A percentile compares a stretch with the other conserved stretches of the same genome.
These are phyloP conservation scores for Rhododendron griersonianum DNA, from an alignment of 148 eudicot genomes.

Conservation along the genomic window DNA sequence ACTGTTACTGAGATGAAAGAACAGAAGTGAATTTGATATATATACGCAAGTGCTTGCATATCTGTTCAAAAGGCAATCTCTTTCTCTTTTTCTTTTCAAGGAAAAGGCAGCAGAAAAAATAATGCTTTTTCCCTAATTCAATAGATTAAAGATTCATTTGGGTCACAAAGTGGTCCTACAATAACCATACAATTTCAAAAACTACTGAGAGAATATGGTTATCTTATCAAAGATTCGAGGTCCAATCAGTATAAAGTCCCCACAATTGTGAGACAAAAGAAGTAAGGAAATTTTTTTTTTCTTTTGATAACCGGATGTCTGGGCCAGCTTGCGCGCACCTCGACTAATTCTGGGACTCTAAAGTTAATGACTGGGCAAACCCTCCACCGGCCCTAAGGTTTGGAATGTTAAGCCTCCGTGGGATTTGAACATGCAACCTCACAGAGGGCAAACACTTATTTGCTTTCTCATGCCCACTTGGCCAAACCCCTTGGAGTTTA, in stretches of 20 bases:
- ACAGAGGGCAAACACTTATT: background rate
- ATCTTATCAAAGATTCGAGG: background rate
- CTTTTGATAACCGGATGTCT: background rate
- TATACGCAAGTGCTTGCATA: background rate
- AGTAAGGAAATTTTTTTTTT: background rate
- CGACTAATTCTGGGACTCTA: background rate
- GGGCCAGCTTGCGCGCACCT: background rate
- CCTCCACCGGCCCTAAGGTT: background rate
- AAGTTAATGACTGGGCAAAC: background rate
- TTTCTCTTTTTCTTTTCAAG: background rate
- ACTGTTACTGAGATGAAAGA: conserved; percentile 3
- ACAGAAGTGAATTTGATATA: background rate
- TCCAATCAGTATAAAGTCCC: conserved; percentile 14
- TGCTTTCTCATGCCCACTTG: background rate
- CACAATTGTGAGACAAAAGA: background rate
- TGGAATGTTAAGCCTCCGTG: background rate
- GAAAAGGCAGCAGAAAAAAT: conserved; percentile 8
- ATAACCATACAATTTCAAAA: conserved; percentile 4
- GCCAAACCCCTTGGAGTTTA: too few species aligned
- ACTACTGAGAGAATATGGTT: background rate
- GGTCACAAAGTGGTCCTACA: background rate
- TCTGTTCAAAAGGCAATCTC: background rate
- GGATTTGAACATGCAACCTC: background rate
- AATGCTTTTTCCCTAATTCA: background rate
- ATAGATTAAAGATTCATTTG: conserved; percentile 8